Percentiles rank a stretch among this genome's conserved stretches.
phyloP scores from a whole-genome alignment of 768 basidiomycete genomes.

The Podaxis mareebaensis region DNA sequence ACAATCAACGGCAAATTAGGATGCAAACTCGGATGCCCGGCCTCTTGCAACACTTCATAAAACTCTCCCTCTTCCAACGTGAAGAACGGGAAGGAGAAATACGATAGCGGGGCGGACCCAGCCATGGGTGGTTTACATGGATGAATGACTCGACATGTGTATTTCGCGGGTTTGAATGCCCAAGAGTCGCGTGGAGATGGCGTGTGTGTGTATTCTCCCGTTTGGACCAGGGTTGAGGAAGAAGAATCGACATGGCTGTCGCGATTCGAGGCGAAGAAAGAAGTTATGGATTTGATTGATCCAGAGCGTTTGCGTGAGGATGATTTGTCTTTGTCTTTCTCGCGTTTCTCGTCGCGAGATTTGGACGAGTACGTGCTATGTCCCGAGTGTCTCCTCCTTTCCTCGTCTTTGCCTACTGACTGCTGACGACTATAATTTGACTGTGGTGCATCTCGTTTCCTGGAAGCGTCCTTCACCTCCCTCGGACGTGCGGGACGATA shows the following conservation, averaged over 20 bases:
- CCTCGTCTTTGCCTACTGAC: conserved; percentile 27
- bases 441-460: conserved; percentile 10
- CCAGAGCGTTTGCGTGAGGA: conserved; percentile 31
- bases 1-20: conserved; percentile 74
- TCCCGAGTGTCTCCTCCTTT: conserved; percentile 3
- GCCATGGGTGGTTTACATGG: conserved; percentile 63
- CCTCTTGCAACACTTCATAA: conserved; percentile 71
- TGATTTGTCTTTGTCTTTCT: conserved; percentile 17
- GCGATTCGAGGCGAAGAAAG: conserved; percentile 32
- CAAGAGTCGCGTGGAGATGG: conserved; percentile 41
- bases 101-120: conserved; percentile 41
- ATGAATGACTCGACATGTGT: conserved; percentile 69
- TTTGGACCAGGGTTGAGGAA: conserved; percentile 19
- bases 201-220: conserved; percentile 21
- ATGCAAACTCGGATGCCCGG: conserved; percentile 77
- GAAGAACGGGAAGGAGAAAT: conserved; percentile 79
- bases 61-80: conserved; percentile 60
- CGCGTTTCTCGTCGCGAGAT: conserved; percentile 15
- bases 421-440: conserved; percentile 19
- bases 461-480: conserved; percentile 21
- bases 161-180: conserved; percentile 53
- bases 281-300: conserved; percentile 35
- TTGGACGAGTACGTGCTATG: conserved; percentile 1
- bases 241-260: conserved; percentile 18
- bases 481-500: conserved; percentile 14